A percentile compares a stretch with the other conserved stretches of the same genome.
phyloP scores from a whole-genome alignment of 257 asterid species.

The Primulina eburnea region DNA sequence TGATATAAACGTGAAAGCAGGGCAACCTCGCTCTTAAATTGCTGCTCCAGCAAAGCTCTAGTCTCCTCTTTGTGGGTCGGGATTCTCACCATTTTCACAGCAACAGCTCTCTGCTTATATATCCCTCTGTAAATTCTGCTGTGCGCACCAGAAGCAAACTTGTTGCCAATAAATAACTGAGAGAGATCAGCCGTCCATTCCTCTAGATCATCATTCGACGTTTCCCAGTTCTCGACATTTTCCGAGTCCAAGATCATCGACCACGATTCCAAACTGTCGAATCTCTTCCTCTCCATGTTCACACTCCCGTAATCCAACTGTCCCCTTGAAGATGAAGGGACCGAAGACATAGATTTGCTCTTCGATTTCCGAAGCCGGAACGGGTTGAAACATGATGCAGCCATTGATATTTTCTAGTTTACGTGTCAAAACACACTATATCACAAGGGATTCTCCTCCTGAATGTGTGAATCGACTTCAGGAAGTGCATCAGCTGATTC shows the following conservation, averaged over 20 bases:
- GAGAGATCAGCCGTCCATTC: conserved; percentile 87
- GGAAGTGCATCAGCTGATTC: conserved; percentile 81
- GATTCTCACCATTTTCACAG: conserved; percentile 76
- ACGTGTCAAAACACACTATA: conserved; percentile 34
- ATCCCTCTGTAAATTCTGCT: conserved; percentile 78
- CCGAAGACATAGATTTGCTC: conserved; percentile 33
- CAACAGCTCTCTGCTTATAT: conserved; percentile 78
- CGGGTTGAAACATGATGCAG: conserved; percentile 68
- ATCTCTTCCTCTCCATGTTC: conserved; percentile 77
- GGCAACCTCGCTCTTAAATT: conserved; percentile 60
- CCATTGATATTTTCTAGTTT: conserved; percentile 31
- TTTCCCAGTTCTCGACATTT: conserved; percentile 81
- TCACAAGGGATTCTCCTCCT: conserved; percentile 49
- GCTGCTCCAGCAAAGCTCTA: conserved; percentile 47
- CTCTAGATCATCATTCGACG: conserved; percentile 58
- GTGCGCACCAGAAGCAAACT: conserved; percentile 81
- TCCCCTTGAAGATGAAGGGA: conserved; percentile 53
- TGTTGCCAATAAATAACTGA: conserved; percentile 69
- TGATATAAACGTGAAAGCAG: conserved; percentile 63
- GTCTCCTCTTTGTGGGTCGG: conserved; percentile 61
- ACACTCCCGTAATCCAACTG: conserved; percentile 38
- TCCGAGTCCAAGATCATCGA: conserved; percentile 93
- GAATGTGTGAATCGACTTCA: conserved; percentile 77
- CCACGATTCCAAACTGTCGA: conserved; percentile 97
- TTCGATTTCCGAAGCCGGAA: conserved; percentile 51